Evolutionary conservation across 2,329 filamentous ascomycete species (phyloP), one percentile per base, ranked within the genome.

Genomic region (Fusarium praegraminearum): DNA sequence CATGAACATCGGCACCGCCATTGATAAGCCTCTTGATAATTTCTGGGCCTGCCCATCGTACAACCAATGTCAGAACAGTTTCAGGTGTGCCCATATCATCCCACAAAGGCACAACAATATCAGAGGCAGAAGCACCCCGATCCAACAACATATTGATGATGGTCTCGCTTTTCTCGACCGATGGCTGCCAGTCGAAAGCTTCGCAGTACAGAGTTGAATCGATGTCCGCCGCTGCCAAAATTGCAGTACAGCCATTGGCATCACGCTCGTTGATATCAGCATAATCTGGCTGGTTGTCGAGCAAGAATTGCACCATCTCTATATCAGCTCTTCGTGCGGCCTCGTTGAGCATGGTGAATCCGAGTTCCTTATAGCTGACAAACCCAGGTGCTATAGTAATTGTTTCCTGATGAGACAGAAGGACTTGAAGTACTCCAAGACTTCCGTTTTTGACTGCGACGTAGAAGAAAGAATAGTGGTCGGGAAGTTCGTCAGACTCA

Each of bases 221-320:
- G 26, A 38, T 38, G 11, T 28, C 11, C 28, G 43, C 43, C 8
- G 43, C 43, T 7, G 26, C 26, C 26, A 2, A 0, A 15, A 46
- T 2, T 0, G 43, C 1, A 0, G 44, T 46, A 12, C n/a, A 46
- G 3, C 12, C 44, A 46, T 3, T 15, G 5, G 3, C 0, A n/a
- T 46, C 44, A 11, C 44, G 44, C 26, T 20, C 44, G 12, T 46
- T 18, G 12, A 46, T 30, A 30, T 30, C 26, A 4, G 24, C 44
- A 20, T 15, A 38, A 3, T 18, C 16, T 38, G 36, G 36, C 36
- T 38, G 18, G 3, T 46, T 46, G 8, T 46, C 26, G 12, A 46
- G 44, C 4, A 46, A 46, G 18, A 15, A 46, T 30, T 28, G 44
- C 2, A 46, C 44, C 18, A 46, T 30, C 1, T 30, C 44, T 2